phyloP scores from a whole-genome alignment of 768 basidiomycete genomes.

The Coprinopsis marcescibilis region DNA sequence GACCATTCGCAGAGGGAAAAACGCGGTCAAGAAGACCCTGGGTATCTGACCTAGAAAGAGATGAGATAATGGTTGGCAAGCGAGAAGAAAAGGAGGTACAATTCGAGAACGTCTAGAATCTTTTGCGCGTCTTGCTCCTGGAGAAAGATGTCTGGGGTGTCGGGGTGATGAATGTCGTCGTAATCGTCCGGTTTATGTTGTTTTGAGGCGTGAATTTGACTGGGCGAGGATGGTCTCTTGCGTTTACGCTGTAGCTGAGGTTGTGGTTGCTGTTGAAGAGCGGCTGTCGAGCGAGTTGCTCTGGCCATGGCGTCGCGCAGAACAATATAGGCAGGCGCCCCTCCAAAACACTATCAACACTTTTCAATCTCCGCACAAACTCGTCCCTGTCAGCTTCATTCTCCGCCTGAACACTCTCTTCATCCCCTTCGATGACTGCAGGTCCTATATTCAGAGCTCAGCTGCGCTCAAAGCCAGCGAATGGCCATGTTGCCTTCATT shows the following conservation, averaged over 20 bases:
- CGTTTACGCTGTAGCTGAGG: conserved; percentile 51
- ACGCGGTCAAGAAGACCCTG: conserved; percentile 80
- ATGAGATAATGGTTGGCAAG: conserved; percentile 2
- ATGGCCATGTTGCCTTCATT: conserved; percentile 69
- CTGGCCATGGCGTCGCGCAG: conserved; percentile 50
- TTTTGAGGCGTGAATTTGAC: conserved; percentile 38
- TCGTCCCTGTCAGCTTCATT: conserved; percentile 9
- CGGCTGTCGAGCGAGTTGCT: conserved; percentile 56
- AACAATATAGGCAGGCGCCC: not conserved
- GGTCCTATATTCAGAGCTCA: conserved; percentile 34
- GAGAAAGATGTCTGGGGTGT: conserved; percentile 15
- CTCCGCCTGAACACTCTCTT: conserved; percentile 11
- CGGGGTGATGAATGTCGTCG: conserved; percentile 10
- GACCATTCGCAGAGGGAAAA: conserved; percentile 47
- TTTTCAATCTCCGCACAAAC: conserved; percentile 27
- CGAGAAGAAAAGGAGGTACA: conserved; percentile 30
- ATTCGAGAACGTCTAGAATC: conserved; percentile 55
- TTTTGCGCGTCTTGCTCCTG: conserved; percentile 34
- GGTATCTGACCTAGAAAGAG: conserved; percentile 49
- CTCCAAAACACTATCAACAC: conserved; percentile 19
- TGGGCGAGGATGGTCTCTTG: conserved; percentile 45
- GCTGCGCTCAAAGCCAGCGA: conserved; percentile 56
- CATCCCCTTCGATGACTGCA: conserved; percentile 16
- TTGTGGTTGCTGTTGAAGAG: conserved; percentile 19
- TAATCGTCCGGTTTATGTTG: conserved; percentile 34